Base-by-base conservation (phyloP, 352 stramenopile genomes). In the Phytophthora sansomeana region DNA sequence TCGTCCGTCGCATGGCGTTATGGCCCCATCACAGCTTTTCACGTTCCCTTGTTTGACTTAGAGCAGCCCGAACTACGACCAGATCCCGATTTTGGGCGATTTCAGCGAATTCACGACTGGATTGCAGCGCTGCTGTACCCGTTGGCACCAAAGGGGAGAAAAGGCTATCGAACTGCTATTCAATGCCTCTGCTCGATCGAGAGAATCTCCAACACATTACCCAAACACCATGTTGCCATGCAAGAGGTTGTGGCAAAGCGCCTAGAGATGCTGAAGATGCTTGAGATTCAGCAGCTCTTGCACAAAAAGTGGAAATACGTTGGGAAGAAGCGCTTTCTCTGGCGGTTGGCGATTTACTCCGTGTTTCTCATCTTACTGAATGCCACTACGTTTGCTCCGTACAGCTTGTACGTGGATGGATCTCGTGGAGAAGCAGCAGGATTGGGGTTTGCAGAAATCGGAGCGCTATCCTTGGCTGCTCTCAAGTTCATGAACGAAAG, bases 291-390 rank as follows among this genome's bases (percentile, higher is more conserved):
- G 53, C 67, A 80, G 39, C 47, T 88, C 19, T 54, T 90, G 14
- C 53, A 72, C 33, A 89, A 87, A 44, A 90, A 90, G 30, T 90
- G 77, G 81, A 85, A 90, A 29, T 90, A 85, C 46, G 75, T 87
- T 19, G 81, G 81, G 13, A 77, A 73, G 42, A 35, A 65, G 4
- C 69, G 79, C 4, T 88, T 89, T 38, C 69, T 81, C n/a, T 49
- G 43, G 13, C 72, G 80, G 6, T 57, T 89, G 1, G 57, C 46
- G 14, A 48, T 72, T 13, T 86, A 89, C 53, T 33, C 35, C 1
- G 4, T 85, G 0, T 89, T 83, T 24, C 57, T 85, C 13, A 4
- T 64, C 8, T 33, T 83, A 46, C 77, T 90, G 26, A 89, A 85
- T 44, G 44, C 47, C 19, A 78, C 67, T 3, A 91, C 78, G 7